These are phyloP conservation scores for Boletus reticulatus DNA, from an alignment of 768 basidiomycete genomes.

Conservation along the genomic window DNA sequence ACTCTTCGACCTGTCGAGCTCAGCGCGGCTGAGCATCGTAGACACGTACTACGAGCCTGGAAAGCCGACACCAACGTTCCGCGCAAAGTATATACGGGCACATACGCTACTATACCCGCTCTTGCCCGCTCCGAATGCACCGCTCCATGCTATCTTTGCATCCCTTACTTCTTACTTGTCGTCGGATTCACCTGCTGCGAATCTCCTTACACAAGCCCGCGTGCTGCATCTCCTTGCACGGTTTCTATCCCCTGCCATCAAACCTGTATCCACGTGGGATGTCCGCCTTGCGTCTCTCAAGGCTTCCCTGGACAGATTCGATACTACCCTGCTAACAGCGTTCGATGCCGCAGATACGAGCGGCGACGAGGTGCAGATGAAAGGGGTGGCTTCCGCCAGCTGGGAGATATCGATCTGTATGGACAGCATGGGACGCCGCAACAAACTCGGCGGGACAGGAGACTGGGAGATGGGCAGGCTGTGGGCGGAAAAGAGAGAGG, in stretches of 20 bases:
- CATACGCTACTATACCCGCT: conserved; percentile 64
- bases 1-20: conserved; percentile 21
- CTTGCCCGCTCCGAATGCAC: conserved; percentile 51
- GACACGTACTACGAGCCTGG: conserved; percentile 21
- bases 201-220: conserved; percentile 59
- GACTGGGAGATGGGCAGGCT: conserved; percentile 95
- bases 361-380: conserved; percentile 74
- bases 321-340: conserved; percentile 77
- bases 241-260: conserved; percentile 69
- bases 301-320: conserved; percentile 84
- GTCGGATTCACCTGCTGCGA: conserved; percentile 36
- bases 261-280: conserved; percentile 70
- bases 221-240: conserved; percentile 67
- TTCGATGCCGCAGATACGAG: conserved; percentile 84
- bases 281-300: conserved; percentile 63
- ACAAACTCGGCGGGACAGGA: neutral
- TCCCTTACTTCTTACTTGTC: conserved; percentile 42
- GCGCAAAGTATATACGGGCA: conserved; percentile 63
- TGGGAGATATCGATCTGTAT: conserved; percentile 1
- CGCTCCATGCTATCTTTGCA: conserved; percentile 68
- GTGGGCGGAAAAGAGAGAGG: conserved; percentile 94
- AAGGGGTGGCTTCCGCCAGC: conserved; percentile 59
- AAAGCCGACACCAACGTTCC: conserved; percentile 34
- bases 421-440: neutral
- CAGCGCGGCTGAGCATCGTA: conserved; percentile 8